Evolutionary conservation across 2,329 filamentous ascomycete species (phyloP).

Genomic region (Chrysoporthe cubensis): DNA sequence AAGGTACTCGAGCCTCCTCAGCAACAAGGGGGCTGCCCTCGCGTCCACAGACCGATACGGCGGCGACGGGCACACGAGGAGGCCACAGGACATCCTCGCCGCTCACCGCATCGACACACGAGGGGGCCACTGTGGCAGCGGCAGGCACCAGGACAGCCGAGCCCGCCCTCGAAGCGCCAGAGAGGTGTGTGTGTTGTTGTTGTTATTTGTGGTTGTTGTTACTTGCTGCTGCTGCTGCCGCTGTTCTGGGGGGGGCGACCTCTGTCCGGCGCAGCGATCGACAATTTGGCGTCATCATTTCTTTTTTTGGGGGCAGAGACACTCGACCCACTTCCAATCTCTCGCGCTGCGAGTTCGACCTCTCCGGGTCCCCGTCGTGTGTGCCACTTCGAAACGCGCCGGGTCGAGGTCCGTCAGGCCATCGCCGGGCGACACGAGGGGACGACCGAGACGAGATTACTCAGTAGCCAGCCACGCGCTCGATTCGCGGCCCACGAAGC

Average conservation of each 20-base stretch:
- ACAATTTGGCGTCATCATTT: slow-evolving; percentile 2
- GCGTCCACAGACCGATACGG: neutral
- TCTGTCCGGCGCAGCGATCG: neutral
- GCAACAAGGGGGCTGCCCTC: neutral
- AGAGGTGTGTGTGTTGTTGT: neutral
- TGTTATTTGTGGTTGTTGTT: too few species aligned
- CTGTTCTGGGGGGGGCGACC: too few species aligned
- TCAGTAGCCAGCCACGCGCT: too few species aligned
- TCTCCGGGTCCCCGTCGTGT: neutral
- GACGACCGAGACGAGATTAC: too few species aligned
- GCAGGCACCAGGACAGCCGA: too few species aligned
- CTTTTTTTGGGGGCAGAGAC: neutral
- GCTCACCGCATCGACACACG: too few species aligned
- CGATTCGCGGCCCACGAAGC: too few species aligned
- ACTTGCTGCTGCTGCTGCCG: too few species aligned
- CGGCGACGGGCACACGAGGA: neutral
- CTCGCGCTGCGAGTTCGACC: neutral
- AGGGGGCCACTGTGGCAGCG: too few species aligned
- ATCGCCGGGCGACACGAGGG: neutral
- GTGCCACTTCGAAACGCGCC: slow-evolving; percentile 1
- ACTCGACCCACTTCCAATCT: slow-evolving; percentile 4
- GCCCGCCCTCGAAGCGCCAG: too few species aligned
- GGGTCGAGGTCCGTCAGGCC: neutral
- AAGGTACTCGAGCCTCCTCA: neutral
- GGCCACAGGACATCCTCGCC: neutral